A percentile compares a stretch with the other conserved stretches of the same genome.
Evolutionary conservation across 2,329 filamentous ascomycete species (phyloP).

Genomic region (Falciphora oryzae): DNA sequence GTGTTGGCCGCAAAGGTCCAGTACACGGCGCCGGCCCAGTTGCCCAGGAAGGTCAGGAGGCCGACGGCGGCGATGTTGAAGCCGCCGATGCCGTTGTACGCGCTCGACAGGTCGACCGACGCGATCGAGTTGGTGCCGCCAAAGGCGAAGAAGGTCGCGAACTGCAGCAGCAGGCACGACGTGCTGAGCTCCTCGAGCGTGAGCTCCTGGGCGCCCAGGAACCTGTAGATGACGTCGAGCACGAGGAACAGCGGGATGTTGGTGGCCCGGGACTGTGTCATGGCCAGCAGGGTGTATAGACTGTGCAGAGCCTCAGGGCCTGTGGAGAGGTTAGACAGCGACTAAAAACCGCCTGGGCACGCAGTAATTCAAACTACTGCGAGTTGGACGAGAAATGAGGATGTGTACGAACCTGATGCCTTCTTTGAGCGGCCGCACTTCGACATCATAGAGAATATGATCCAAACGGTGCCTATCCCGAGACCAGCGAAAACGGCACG

Average conservation of each 20-base stretch:
- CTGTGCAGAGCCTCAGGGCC: constrained; percentile 54
- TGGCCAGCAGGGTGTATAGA: constrained; percentile 68
- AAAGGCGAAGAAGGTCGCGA: constrained; percentile 80
- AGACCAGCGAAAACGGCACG: constrained; percentile 46
- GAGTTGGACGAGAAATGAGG: too few relatives aligned
- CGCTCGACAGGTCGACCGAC: constrained; percentile 87
- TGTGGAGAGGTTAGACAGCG: constrained; percentile 9
- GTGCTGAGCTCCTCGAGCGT: constrained; percentile 56
- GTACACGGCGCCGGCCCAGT: constrained; percentile 89
- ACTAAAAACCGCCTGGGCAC: too few relatives aligned
- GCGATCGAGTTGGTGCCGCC: constrained; percentile 94
- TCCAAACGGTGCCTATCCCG: constrained; percentile 30
- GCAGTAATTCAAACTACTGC: too few relatives aligned
- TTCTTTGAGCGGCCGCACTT: constrained; percentile 20
- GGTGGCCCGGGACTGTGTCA: constrained; percentile 79
- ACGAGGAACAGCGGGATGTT: constrained; percentile 83
- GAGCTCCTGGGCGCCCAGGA: constrained; percentile 42
- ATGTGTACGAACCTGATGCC: constrained; percentile 20
- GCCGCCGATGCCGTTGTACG: constrained; percentile 82
- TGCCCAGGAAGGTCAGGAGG: constrained; percentile 75
- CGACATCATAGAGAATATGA: constrained; percentile 32
- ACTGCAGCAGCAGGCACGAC: constrained; percentile 70
- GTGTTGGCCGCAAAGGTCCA: constrained; percentile 67
- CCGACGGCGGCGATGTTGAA: constrained; percentile 83
- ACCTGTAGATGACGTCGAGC: constrained; percentile 55